phyloP scores from a whole-genome alignment of 2,329 filamentous ascomycete species.

The Neonectria hederae region DNA sequence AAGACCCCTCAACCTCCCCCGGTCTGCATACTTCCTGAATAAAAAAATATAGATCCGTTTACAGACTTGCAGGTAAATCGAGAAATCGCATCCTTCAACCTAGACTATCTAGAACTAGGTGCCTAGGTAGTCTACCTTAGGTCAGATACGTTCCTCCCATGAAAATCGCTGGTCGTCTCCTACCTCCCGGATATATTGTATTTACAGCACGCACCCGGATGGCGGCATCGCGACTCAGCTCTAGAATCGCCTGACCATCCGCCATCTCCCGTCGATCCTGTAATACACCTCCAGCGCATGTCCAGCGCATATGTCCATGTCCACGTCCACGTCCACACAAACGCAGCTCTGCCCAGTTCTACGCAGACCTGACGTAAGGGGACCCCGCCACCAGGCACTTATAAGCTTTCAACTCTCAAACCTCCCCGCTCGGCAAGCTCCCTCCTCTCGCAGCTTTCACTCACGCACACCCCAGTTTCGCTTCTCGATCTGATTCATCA shows the following conservation, averaged over 20 bases:
- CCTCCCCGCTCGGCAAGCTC: slow-evolving; percentile 2
- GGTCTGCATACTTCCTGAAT: neutral
- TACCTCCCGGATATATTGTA: neutral
- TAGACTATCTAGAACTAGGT: too few species aligned
- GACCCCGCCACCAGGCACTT: slow-evolving; percentile 13
- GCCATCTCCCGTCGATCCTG: slow-evolving; percentile 15
- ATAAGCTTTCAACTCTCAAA: slow-evolving; percentile 19
- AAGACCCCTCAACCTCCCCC: neutral
- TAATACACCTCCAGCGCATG: slow-evolving; percentile 10
- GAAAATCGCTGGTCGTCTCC: neutral
- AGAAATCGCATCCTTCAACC: neutral
- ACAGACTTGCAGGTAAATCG: neutral
- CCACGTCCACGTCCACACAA: neutral
- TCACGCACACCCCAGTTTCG: neutral
- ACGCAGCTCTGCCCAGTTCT: neutral
- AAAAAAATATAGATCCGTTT: neutral
- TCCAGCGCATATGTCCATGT: too few species aligned
- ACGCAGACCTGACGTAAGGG: slow-evolving; percentile 22
- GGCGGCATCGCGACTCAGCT: slow-evolving; percentile 20
- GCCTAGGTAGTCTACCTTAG: neutral
- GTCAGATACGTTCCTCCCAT: neutral
- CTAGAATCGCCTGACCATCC: slow-evolving; percentile 33
- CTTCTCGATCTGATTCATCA: neutral
- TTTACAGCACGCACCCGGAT: slow-evolving; percentile 25
- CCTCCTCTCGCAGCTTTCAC: neutral